Percentiles rank a stretch among this genome's conserved stretches.
Evolutionary conservation across 345 rosid species (phyloP).

Genomic region (Camelina neglecta): DNA sequence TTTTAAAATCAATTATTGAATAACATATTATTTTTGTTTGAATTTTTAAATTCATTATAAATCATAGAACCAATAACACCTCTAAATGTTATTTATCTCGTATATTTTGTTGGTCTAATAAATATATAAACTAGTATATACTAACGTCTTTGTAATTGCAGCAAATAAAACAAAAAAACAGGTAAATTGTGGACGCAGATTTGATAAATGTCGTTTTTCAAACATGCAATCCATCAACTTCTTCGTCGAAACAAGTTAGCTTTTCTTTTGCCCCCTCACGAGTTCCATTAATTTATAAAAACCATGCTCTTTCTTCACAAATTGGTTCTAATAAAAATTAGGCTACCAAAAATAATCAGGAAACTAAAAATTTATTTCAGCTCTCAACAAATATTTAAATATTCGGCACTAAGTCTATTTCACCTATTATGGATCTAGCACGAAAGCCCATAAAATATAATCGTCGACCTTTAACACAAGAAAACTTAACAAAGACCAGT

Average conservation of each 20-base stretch:
- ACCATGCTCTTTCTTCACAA: constrained; percentile 6
- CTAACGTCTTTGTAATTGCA: background rate
- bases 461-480: background rate
- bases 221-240: constrained; percentile 33
- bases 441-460: background rate
- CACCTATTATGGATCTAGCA: constrained; percentile 6
- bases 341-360: background rate
- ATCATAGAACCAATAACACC: too few species aligned
- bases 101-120: too few species aligned
- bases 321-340: background rate
- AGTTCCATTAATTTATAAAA: constrained; percentile 25
- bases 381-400: background rate
- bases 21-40: too few species aligned
- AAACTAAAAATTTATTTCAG: too few species aligned
- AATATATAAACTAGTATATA: too few species aligned
- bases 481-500: background rate
- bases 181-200: background rate
- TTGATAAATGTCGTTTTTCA: constrained; percentile 7
- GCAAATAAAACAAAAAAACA: constrained; percentile 23
- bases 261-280: constrained; percentile 2
- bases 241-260: constrained; percentile 19
- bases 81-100: too few species aligned
- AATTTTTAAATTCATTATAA: too few species aligned
- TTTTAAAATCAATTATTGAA: too few species aligned
- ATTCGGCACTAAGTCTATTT: background rate